A percentile compares a stretch with the other conserved stretches of the same genome.
phyloP scores from a whole-genome alignment of 495 filamentous ascomycete species.

The Penicillium goetzii region DNA sequence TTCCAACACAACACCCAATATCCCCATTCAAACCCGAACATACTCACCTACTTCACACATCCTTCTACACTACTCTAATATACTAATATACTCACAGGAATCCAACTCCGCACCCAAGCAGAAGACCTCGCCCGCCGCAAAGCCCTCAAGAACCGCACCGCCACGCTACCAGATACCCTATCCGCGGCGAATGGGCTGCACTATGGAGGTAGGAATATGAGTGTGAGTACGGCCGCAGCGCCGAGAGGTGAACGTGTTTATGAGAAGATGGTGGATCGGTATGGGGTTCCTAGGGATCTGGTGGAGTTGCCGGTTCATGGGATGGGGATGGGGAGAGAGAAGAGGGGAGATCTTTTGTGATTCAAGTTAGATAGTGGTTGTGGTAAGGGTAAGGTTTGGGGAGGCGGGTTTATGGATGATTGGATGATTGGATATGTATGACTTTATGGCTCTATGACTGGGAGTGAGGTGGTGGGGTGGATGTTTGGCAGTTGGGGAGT shows the following conservation, averaged over 20 bases:
- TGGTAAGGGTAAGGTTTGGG: background rate
- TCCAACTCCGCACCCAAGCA: conserved; percentile 31
- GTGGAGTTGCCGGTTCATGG: conserved; percentile 31
- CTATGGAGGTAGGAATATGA: conserved; percentile 10
- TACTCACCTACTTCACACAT: no score
- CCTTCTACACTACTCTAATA: background rate
- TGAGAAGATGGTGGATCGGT: conserved; percentile 34
- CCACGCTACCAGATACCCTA: background rate
- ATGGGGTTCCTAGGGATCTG: conserved; percentile 5
- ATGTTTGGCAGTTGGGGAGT: background rate
- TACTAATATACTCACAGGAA: conserved; percentile 10
- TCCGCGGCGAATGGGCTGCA: conserved; percentile 4
- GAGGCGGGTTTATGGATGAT: background rate
- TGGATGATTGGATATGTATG: background rate
- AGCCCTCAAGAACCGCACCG: conserved; percentile 30
- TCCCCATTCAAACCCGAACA: no score
- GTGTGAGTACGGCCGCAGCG: conserved; percentile 19
- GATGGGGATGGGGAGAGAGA: conserved; percentile 5
- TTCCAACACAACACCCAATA: no score
- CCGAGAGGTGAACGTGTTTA: conserved; percentile 11
- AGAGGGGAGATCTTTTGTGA: conserved; percentile 2
- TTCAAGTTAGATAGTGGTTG: no score
- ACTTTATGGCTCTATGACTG: background rate
- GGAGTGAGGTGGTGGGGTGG: background rate
- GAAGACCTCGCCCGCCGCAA: conserved; percentile 43